Evolutionary conservation across 1,284 basidiomycete genomes (phyloP).

Genomic region (Gomphus sp.): DNA sequence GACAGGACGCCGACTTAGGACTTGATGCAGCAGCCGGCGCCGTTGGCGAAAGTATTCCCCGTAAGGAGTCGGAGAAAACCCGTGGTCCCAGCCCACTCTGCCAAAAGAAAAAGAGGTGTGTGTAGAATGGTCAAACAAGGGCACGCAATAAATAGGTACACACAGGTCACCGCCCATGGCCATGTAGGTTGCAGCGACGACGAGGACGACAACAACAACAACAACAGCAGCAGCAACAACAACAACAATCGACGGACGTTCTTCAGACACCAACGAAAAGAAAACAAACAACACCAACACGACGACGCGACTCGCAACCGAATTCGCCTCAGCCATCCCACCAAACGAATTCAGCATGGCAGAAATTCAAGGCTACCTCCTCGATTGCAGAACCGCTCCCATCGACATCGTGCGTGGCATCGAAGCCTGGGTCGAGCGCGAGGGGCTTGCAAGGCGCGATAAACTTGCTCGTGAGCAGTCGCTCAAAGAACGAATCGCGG

Average conservation of each 20-base stretch:
- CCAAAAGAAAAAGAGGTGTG: not conserved
- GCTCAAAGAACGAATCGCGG: not conserved
- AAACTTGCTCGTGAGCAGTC: not conserved
- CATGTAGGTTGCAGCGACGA: no score
- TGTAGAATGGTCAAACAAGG: not conserved
- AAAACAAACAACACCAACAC: no score
- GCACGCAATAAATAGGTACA: not conserved
- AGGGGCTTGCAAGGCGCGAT: not conserved
- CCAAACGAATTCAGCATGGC: conserved; percentile 21
- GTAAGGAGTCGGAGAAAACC: conserved; percentile 28
- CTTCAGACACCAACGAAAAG: not conserved
- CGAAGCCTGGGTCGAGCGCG: conserved; percentile 9
- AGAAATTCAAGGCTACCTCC: conserved; percentile 23
- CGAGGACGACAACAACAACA: no score
- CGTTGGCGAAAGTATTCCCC: conserved; percentile 31
- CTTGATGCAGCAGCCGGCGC: conserved; percentile 28
- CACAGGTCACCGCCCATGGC: conserved; percentile 2
- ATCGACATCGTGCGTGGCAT: conserved; percentile 12
- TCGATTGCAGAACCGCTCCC: conserved; percentile 12
- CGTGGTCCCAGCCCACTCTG: conserved; percentile 31
- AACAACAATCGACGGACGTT: conserved; percentile 1
- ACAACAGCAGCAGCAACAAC: no score
- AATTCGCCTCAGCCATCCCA: conserved; percentile 14
- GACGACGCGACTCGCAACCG: conserved; percentile 12
- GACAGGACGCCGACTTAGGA: conserved; percentile 28